phyloP scores from a whole-genome alignment of 169 alveolate genomes.

The Eimeria acervulina region DNA sequence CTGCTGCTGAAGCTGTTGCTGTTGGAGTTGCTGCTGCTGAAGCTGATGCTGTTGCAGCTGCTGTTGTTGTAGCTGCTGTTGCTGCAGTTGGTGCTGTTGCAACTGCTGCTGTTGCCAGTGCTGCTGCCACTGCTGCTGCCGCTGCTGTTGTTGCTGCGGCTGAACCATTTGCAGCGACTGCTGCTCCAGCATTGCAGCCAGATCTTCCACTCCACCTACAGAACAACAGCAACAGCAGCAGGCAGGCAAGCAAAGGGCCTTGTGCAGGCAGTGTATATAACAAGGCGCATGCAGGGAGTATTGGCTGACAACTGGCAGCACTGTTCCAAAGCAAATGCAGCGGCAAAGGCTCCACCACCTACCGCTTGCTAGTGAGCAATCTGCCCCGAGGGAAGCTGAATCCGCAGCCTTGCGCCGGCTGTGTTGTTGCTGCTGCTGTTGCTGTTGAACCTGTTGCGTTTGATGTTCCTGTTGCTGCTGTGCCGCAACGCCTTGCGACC shows the following conservation, averaged over 20 bases:
- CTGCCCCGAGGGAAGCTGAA: constrained; percentile 10
- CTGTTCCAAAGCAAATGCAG: not conserved
- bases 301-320: not conserved
- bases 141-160: constrained; percentile 65
- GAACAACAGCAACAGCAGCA: constrained; percentile 10
- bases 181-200: constrained; percentile 71
- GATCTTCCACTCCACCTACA: constrained; percentile 9
- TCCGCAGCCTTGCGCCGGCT: constrained; percentile 39
- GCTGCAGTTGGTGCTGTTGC: constrained; percentile 44
- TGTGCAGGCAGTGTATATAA: not conserved
- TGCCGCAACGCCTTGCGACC: not conserved
- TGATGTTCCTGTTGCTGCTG: constrained; percentile 40
- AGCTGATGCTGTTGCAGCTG: constrained; percentile 27
- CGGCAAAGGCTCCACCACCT: constrained; percentile 14
- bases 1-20: constrained; percentile 35
- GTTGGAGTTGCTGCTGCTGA: constrained; percentile 39
- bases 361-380: constrained; percentile 23
- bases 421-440: constrained; percentile 25
- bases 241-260: not conserved
- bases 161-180: constrained; percentile 42
- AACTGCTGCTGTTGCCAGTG: constrained; percentile 1
- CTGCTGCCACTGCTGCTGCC: constrained; percentile 59
- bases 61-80: constrained; percentile 12
- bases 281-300: not conserved
- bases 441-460: constrained; percentile 34